Base-by-base conservation (phyloP, 108 stramenopile genomes). In the Cyclotella choctawhatcheeana region DNA sequence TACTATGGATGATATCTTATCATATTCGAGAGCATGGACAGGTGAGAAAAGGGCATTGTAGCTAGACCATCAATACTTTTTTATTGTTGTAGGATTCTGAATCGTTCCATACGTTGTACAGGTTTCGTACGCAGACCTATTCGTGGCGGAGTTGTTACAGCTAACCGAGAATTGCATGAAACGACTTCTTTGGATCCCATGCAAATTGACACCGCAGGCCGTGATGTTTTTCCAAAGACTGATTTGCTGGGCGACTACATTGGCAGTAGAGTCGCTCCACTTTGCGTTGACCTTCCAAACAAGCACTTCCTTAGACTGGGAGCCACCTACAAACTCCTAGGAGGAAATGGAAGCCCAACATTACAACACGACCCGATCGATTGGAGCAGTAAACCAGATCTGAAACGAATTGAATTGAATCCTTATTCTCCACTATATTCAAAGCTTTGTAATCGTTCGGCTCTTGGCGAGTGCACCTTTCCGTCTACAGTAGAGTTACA, bases 241-340 rank as follows among this genome's bases (percentile, higher is more conserved):
- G 80, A 76, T 58, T 34, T 82, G 16, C 62, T 30, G 40, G 48
- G 62, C 26, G 74, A 62, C 20, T 85, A 71, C 47, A 82, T 82
- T 21, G 84, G 84, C 14, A 81, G 82, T 60, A 30, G 77, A 33
- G 66, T 65, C 24, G 59, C 20, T 3, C 84, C 84, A 30, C 64
- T 85, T 3, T 85, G 84, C 50, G 69, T 67, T 21, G 82, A 86
- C 43, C 43, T 86, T 10, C 85, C 85, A 0, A 34, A 51, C 2
- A 74, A 73, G 64, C 73, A 76, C 44, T 77, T 77, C 44, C 73
- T 81, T n/a, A 67, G 73, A 27, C 55, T 34, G 54, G 79, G 79
- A 29, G 79, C 79, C 12, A 48, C 20, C 1, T 81, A 55, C 61
- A 67, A 45, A 10, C 31, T 70, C 18, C 58, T 74, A 48, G 66